Evolutionary conservation across 257 asterid genomes (phyloP), one percentile per base, ranked within the genome.

Genomic region (Ballota nigra): DNA sequence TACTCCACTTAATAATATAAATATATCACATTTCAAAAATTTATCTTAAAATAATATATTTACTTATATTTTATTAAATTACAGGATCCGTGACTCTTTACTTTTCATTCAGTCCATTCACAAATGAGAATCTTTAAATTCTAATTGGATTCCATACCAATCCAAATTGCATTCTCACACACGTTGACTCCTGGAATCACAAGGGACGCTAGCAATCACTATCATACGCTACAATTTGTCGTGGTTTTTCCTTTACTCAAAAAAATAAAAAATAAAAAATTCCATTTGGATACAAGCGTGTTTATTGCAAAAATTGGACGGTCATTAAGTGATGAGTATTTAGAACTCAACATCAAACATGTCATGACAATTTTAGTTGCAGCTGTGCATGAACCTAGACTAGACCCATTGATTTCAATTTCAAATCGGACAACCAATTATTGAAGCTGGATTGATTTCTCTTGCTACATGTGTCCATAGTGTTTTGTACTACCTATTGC

Each of bases 321-420:
- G 73, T 60, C 62, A 71, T 24, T 34, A 78, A 73, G 62, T 41
- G 59, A 66, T 56, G 67, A 72, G 24, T 40, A 47, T 12, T 36
- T 33, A 49, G 73, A 76, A 62, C 51, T 41, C 70, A 76, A 75
- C 77, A 36, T 73, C 82, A 68, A 36, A 68, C 65, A 63, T 68
- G 76, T 63, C 64, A 33, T 61, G 68, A 23, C 52, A 63, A 73
- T 31, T 74, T 1, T 19, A 36, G 16, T 52, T 36, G 52, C 66
- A 72, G 68, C 2, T 41, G 68, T 78, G 76, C 83, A 78, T 83
- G 89, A 76, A 82, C 64, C 84, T 76, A 41, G 55, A 59, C 75
- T 34, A 26, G 20, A n/a, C n/a, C n/a, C n/a, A n/a, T n/a, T n/a
- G n/a, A n/a, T n/a, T n/a, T 60, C 59, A 26, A 63, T 75, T 45